Evolutionary conservation across 768 basidiomycete species (phyloP).

Genomic region (Bullera alba): DNA sequence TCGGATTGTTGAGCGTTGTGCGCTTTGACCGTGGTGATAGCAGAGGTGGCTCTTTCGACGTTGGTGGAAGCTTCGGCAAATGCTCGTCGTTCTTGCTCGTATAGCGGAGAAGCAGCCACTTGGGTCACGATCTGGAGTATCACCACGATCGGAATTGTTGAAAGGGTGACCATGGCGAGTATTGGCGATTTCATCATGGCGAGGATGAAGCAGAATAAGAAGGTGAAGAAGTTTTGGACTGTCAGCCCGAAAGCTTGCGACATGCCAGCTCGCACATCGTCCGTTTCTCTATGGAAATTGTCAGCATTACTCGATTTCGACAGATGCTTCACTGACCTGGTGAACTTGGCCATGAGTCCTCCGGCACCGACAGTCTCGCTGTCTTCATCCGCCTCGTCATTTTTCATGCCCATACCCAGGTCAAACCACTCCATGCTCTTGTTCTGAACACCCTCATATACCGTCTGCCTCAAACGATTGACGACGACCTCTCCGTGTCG

Average conservation of each 20-base stretch:
- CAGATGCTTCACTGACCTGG: conserved; percentile 53
- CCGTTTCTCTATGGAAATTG: conserved; percentile 65
- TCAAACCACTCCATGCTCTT: conserved; percentile 92
- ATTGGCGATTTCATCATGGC: conserved; percentile 72
- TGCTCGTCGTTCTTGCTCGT: conserved; percentile 60
- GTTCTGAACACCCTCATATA: conserved; percentile 61
- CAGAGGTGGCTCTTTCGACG: conserved; percentile 63
- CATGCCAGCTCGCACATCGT: conserved; percentile 79
- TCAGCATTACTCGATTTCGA: not conserved
- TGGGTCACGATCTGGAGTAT: conserved; percentile 72
- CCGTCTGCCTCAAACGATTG: conserved; percentile 58
- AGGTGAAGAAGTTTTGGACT: conserved; percentile 74
- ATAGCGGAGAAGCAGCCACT: conserved; percentile 59
- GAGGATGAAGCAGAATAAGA: conserved; percentile 68
- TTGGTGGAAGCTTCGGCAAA: conserved; percentile 68
- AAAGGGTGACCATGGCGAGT: conserved; percentile 86
- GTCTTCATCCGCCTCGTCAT: conserved; percentile 41
- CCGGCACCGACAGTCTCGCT: conserved; percentile 67
- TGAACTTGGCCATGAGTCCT: conserved; percentile 88
- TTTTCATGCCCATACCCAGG: conserved; percentile 55
- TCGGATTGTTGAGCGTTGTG: conserved; percentile 70
- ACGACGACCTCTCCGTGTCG: conserved; percentile 76
- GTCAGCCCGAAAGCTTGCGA: conserved; percentile 71
- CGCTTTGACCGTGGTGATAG: conserved; percentile 85
- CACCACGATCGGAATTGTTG: conserved; percentile 74